Percentiles rank a stretch among this genome's conserved stretches.
Evolutionary conservation across 805 yeast genomes (phyloP).

Genomic region (Citeromyces matritensis): DNA sequence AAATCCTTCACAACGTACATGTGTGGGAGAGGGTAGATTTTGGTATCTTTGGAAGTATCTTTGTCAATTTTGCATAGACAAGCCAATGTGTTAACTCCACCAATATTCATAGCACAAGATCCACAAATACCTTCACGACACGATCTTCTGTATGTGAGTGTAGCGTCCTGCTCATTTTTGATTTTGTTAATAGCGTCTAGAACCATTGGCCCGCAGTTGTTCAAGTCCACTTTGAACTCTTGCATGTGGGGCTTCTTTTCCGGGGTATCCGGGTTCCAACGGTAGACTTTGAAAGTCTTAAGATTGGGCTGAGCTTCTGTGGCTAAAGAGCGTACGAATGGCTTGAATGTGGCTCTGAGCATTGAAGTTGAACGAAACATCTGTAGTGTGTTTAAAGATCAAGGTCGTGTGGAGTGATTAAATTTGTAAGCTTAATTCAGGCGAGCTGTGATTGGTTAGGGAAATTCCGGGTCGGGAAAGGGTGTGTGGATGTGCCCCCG

Average conservation of each 20-base stretch:
- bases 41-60: conserved; percentile 56
- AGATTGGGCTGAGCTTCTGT: conserved; percentile 40
- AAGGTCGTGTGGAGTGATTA: too few species aligned
- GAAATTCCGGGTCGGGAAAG: too few species aligned
- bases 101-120: conserved; percentile 98
- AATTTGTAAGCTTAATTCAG: too few species aligned
- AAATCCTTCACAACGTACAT: conserved; percentile 95
- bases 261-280: conserved; percentile 98
- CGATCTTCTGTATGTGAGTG: conserved; percentile 92
- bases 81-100: conserved; percentile 93
- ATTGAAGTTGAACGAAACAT: too few species aligned
- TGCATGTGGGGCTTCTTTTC: conserved; percentile 81
- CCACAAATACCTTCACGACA: conserved; percentile 99
- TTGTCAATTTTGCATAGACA: conserved; percentile 90
- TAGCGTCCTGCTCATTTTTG: conserved; percentile 92
- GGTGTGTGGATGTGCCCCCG: too few species aligned
- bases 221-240: conserved; percentile 71
- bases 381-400: too few species aligned
- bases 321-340: conserved; percentile 16
- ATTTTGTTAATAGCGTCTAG: conserved; percentile 89
- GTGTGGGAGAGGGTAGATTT: conserved; percentile 95
- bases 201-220: conserved; percentile 95
- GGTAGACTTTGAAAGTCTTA: conserved; percentile 83
- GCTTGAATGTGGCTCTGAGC: too few species aligned
- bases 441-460: too few species aligned